These are phyloP conservation scores for Grammothele lineata DNA, from an alignment of 768 basidiomycete genomes.

Conservation along the genomic window DNA sequence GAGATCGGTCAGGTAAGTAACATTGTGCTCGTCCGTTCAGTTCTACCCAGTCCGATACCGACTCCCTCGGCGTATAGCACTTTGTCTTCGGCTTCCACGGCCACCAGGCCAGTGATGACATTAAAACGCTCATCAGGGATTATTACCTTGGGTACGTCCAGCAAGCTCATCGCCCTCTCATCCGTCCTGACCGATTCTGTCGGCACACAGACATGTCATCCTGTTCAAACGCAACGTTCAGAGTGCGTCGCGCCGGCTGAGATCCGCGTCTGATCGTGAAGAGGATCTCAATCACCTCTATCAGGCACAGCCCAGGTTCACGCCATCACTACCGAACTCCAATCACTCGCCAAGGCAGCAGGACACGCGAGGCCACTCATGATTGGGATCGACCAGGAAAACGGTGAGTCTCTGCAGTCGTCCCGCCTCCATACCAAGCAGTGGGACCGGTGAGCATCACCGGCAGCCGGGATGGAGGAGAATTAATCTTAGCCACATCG, in stretches of 20 bases:
- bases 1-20: conserved; percentile 28
- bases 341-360: conserved; percentile 49
- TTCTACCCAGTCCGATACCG: neutral
- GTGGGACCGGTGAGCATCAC: too few relatives aligned
- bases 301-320: conserved; percentile 51
- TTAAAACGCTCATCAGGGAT: conserved; percentile 51
- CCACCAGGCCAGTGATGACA: conserved; percentile 44
- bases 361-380: conserved; percentile 55
- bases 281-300: neutral
- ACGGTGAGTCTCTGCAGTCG: conserved; percentile 38
- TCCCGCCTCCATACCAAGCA: too few relatives aligned
- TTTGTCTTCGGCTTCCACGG: conserved; percentile 73
- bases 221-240: conserved; percentile 65
- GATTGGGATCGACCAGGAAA: conserved; percentile 73
- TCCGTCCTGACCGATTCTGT: too few relatives aligned
- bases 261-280: too few relatives aligned
- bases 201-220: conserved; percentile 44
- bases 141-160: conserved; percentile 52
- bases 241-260: conserved; percentile 29
- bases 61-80: conserved; percentile 46
- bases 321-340: conserved; percentile 44
- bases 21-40: neutral
- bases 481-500: too few relatives aligned
- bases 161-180: too few relatives aligned
- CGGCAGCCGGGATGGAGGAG: too few relatives aligned